Percentiles rank a stretch among this genome's conserved stretches.
Evolutionary conservation across 257 asterid genomes (phyloP).

Genomic region (Solanum lignicaule): DNA sequence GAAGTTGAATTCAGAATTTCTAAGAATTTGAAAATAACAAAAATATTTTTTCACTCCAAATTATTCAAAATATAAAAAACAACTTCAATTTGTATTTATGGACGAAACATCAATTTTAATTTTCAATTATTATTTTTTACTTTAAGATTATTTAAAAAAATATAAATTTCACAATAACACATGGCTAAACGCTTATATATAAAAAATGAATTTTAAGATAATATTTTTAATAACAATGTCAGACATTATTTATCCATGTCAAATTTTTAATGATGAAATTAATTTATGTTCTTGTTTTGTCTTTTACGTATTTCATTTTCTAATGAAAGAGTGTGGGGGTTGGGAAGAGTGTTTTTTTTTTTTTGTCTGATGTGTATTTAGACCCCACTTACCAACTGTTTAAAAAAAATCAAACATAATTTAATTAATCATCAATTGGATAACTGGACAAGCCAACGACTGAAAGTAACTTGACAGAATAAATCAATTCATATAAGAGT

Average conservation of each 20-base stretch:
- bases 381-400: background rate
- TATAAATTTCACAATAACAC: no score
- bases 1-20: no score
- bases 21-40: no score
- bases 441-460: background rate
- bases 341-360: background rate
- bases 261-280: background rate
- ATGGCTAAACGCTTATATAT: background rate
- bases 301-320: background rate
- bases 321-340: background rate
- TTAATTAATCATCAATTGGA: background rate
- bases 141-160: no score
- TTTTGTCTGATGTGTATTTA: background rate
- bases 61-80: no score
- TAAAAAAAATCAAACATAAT: background rate
- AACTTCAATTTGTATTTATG: no score
- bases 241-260: background rate
- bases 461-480: background rate
- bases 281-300: no score
- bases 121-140: no score
- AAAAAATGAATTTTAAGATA: no score
- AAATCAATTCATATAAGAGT: background rate
- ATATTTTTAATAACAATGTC: background rate
- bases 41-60: no score
- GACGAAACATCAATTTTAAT: no score